Percentiles rank a stretch among this genome's conserved stretches.
Evolutionary conservation across 805 yeast species (phyloP).

Genomic region (Ogataea siamensis): DNA sequence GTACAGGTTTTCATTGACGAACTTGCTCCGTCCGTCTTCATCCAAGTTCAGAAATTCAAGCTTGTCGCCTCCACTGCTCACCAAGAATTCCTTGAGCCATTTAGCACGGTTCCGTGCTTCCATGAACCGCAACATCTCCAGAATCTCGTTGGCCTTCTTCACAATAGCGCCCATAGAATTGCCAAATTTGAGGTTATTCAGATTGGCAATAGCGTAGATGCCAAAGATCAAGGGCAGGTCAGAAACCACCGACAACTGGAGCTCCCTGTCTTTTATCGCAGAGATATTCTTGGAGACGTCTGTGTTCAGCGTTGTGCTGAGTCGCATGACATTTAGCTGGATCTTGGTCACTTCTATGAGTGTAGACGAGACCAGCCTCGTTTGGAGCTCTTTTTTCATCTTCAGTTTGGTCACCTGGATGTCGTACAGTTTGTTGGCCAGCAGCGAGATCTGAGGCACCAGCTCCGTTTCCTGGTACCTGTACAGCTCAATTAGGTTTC

Average conservation of each 20-base stretch:
- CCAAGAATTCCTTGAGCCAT: conserved; percentile 66
- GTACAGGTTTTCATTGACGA: conserved; percentile 25
- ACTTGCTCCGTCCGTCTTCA: conserved; percentile 21
- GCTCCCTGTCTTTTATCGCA: conserved; percentile 32
- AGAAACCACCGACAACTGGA: conserved; percentile 40
- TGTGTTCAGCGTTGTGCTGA: conserved; percentile 31
- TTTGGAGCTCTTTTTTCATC: conserved; percentile 31
- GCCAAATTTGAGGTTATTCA: conserved; percentile 59
- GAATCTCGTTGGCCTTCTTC: conserved; percentile 50
- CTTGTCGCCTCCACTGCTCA: conserved; percentile 27
- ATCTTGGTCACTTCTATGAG: conserved; percentile 37
- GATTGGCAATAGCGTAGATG: conserved; percentile 57
- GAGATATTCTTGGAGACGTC: conserved; percentile 34
- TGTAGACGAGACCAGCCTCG: conserved; percentile 33
- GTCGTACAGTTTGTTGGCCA: conserved; percentile 37
- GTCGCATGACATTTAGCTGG: conserved; percentile 37
- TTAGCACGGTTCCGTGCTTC: conserved; percentile 54
- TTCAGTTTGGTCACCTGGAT: conserved; percentile 39
- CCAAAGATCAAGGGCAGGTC: conserved; percentile 76
- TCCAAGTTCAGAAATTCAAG: conserved; percentile 30
- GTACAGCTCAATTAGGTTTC: conserved; percentile 21
- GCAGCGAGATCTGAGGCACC: conserved; percentile 34
- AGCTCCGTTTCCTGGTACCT: conserved; percentile 20
- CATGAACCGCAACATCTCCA: conserved; percentile 53
- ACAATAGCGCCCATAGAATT: conserved; percentile 37